Percentiles rank a stretch among this genome's conserved stretches.
Conservation (phyloP, 768 basidiomycete species). For the Amyloporia xantha region DNA sequence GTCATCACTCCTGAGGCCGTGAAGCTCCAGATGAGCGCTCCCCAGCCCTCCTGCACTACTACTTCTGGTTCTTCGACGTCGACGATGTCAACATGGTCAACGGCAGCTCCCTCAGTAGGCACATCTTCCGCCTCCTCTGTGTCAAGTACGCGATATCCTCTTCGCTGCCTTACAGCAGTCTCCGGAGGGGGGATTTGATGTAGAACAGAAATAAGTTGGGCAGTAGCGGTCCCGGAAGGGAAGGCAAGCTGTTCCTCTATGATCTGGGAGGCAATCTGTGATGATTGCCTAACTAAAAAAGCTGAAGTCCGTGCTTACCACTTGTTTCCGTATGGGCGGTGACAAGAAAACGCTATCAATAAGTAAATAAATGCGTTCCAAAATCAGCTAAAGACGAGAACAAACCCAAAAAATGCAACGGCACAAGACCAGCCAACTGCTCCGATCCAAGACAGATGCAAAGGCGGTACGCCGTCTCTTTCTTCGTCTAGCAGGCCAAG, state of each 20-base stretch:
- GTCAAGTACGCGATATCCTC: conserved; percentile 45
- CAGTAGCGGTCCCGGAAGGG: conserved; percentile 94
- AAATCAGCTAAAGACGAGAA: background rate
- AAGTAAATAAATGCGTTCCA: conserved; percentile 6
- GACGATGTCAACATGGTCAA: conserved; percentile 7
- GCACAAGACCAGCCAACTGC: conserved; percentile 84
- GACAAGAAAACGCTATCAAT: conserved; percentile 81
- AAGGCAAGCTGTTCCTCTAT: conserved; percentile 92
- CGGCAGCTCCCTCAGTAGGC: conserved; percentile 23
- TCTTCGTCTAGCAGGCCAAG: conserved; percentile 68
- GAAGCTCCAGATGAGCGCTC: conserved; percentile 73
- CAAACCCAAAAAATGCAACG: conserved; percentile 87
- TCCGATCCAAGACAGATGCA: conserved; percentile 66
- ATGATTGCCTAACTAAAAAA: background rate
- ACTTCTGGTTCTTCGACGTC: conserved; percentile 28
- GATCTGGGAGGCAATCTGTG: conserved; percentile 42
- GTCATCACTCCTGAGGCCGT: conserved; percentile 66
- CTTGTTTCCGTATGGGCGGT: conserved; percentile 90
- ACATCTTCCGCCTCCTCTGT: conserved; percentile 27
- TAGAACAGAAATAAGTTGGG: conserved; percentile 87
- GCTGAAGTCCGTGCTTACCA: conserved; percentile 45
- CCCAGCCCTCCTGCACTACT: conserved; percentile 65
- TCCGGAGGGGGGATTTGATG: conserved; percentile 70
- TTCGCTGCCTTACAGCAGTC: conserved; percentile 44
- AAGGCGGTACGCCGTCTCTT: conserved; percentile 70